Percentiles rank a stretch among this genome's conserved stretches.
Evolutionary conservation across 306 rosid species (phyloP).

Genomic region (Abrus pulchellus): DNA sequence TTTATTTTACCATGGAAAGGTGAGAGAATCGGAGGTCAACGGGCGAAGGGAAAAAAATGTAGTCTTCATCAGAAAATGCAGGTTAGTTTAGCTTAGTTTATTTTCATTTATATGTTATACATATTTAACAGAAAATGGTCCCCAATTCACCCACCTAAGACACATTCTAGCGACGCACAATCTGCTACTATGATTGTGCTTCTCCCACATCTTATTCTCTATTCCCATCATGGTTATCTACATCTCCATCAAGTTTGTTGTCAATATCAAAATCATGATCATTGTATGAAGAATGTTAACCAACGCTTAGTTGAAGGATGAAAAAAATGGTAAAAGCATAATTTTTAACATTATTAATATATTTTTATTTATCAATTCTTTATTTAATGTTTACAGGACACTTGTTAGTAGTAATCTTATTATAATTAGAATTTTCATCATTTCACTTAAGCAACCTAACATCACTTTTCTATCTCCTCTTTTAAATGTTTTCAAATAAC

Average conservation of each 20-base stretch:
- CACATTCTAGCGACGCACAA: conserved; percentile 51
- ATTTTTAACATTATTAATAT: neutral
- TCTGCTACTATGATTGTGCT: conserved; percentile 53
- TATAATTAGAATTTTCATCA: conserved; percentile 20
- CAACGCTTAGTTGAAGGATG: neutral
- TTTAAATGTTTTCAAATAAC: neutral
- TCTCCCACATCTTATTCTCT: conserved; percentile 45
- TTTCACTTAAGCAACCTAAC: conserved; percentile 31
- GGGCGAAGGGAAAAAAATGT: conserved; percentile 83
- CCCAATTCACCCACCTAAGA: conserved; percentile 62
- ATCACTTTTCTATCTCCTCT: neutral
- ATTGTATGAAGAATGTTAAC: neutral
- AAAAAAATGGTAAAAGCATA: neutral
- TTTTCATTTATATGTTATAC: neutral
- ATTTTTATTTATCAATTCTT: neutral
- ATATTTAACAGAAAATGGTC: conserved; percentile 36
- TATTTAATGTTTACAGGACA: neutral
- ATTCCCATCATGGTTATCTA: conserved; percentile 49
- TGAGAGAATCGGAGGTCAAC: conserved; percentile 75
- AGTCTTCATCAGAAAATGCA: conserved; percentile 85
- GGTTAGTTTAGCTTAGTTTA: conserved; percentile 55
- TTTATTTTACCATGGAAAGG: conserved; percentile 60
- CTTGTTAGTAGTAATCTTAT: neutral
- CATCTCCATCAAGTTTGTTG: conserved; percentile 46
- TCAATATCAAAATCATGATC: conserved; percentile 55